phyloP scores from a whole-genome alignment of 805 yeast species.

The Maudiozyma bulderi region DNA sequence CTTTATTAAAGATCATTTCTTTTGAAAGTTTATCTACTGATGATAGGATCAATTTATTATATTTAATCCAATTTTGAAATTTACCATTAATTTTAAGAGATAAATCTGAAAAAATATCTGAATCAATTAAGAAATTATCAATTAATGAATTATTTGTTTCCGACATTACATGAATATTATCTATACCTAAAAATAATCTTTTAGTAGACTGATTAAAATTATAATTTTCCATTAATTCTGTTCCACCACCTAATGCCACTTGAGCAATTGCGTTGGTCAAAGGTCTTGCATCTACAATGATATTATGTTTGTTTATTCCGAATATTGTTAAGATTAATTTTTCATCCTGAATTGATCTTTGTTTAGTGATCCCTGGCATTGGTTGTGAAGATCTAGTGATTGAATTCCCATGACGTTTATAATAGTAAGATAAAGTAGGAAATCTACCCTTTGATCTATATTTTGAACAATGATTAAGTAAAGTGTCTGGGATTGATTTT shows the following conservation, averaged over 20 bases:
- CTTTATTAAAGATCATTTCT: conserved; percentile 71
- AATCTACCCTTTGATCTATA: conserved; percentile 79
- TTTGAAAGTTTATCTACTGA: conserved; percentile 72
- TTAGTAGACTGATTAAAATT: conserved; percentile 42
- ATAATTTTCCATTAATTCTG: conserved; percentile 86
- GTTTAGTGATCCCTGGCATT: conserved; percentile 78
- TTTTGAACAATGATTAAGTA: conserved; percentile 72
- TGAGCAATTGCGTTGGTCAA: conserved; percentile 93
- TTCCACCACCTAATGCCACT: conserved; percentile 95
- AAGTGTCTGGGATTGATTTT: conserved; percentile 64
- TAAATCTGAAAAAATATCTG: conserved; percentile 37
- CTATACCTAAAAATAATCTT: conserved; percentile 79
- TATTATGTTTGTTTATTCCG: conserved; percentile 44
- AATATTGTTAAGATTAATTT: conserved; percentile 67
- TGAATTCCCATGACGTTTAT: conserved; percentile 58
- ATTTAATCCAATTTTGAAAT: conserved; percentile 66
- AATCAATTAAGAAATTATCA: conserved; percentile 48
- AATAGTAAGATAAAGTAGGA: conserved; percentile 73
- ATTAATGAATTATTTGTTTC: conserved; percentile 63
- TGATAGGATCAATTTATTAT: conserved; percentile 55
- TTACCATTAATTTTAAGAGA: conserved; percentile 28
- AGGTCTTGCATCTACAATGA: conserved; percentile 88
- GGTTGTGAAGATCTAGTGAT: conserved; percentile 92
- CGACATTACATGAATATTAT: conserved; percentile 91
- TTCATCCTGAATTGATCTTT: conserved; percentile 87